A percentile compares a stretch with the other conserved stretches of the same genome.
These are phyloP conservation scores for Hymenotorrendiella dingleyae DNA, from an alignment of 2,329 filamentous ascomycete genomes.

Conservation along the genomic window DNA sequence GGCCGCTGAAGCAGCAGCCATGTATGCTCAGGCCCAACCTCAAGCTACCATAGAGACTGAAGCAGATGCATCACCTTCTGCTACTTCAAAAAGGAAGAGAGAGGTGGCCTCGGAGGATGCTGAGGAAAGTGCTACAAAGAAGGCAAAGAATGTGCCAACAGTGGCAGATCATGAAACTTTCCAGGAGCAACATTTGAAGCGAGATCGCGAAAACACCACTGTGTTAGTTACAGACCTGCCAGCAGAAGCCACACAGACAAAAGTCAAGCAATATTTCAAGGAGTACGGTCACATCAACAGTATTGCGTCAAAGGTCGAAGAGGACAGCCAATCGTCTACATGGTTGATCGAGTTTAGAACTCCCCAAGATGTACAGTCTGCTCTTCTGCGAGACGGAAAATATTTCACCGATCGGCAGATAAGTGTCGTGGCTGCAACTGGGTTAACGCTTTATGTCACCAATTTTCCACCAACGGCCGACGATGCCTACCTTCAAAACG, in stretches of 20 bases:
- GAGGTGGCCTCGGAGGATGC: conserved; percentile 48
- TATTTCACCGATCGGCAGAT: conserved; percentile 69
- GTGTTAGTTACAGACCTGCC: conserved; percentile 78
- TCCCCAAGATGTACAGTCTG: conserved; percentile 73
- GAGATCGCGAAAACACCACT: conserved; percentile 86
- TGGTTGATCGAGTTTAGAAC: conserved; percentile 82
- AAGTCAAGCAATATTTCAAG: conserved; percentile 83
- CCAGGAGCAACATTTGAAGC: conserved; percentile 48
- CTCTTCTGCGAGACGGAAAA: conserved; percentile 76
- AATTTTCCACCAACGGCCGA: conserved; percentile 81
- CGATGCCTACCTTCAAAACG: conserved; percentile 58
- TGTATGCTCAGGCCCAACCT: conserved; percentile 37
- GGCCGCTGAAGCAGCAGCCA: conserved; percentile 51
- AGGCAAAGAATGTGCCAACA: conserved; percentile 42
- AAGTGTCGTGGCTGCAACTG: conserved; percentile 65
- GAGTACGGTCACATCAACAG: conserved; percentile 82
- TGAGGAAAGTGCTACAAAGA: conserved; percentile 57
- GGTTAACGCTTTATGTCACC: conserved; percentile 79
- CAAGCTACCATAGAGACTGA: conserved; percentile 27
- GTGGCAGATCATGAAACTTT: conserved; percentile 33
- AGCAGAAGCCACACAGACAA: conserved; percentile 58
- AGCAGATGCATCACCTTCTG: conserved; percentile 19
- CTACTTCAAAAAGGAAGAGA: conserved; percentile 65
- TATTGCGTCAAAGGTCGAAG: conserved; percentile 61
- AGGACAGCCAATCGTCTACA: conserved; percentile 53